Percentiles rank a stretch among this genome's conserved stretches.
These are phyloP conservation scores for Sanguinoderma infundibulare DNA, from an alignment of 1,284 basidiomycete genomes.

Conservation along the genomic window DNA sequence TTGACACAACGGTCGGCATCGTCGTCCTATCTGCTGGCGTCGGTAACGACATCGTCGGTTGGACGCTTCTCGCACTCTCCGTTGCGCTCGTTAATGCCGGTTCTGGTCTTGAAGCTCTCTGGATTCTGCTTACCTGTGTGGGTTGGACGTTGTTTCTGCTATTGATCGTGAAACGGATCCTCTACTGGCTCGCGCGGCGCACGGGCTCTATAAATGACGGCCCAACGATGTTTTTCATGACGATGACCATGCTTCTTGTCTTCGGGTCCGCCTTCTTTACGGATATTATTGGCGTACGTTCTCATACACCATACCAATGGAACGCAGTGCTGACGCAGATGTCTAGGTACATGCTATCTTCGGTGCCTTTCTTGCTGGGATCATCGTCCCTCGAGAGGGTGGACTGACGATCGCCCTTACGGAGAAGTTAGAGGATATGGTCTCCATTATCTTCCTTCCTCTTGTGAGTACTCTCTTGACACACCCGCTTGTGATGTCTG, in stretches of 20 bases:
- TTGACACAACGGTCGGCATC: conserved; percentile 93
- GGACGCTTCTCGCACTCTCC: conserved; percentile 80
- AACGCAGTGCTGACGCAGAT: background rate
- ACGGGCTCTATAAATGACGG: conserved; percentile 84
- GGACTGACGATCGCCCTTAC: conserved; percentile 64
- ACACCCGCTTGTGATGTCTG: background rate
- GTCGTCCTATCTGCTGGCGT: conserved; percentile 94
- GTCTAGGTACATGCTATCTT: conserved; percentile 80
- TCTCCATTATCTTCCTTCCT: conserved; percentile 63
- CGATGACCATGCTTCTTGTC: conserved; percentile 62
- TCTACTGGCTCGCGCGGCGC: conserved; percentile 75
- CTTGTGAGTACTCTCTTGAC: conserved; percentile 43
- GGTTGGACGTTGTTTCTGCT: conserved; percentile 85
- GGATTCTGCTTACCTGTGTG: conserved; percentile 80
- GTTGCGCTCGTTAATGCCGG: conserved; percentile 90
- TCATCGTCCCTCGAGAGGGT: conserved; percentile 69
- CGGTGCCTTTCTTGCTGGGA: conserved; percentile 72
- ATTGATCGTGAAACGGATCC: conserved; percentile 66
- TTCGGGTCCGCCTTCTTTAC: conserved; percentile 74
- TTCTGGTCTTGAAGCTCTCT: conserved; percentile 77
- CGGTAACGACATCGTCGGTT: conserved; percentile 86
- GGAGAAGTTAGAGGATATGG: conserved; percentile 72
- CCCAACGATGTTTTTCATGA: conserved; percentile 70
- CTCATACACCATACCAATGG: background rate
- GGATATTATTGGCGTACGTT: conserved; percentile 76